These are phyloP conservation scores for Candida berthetii DNA, from an alignment of 805 yeast species.

Conservation along the genomic window DNA sequence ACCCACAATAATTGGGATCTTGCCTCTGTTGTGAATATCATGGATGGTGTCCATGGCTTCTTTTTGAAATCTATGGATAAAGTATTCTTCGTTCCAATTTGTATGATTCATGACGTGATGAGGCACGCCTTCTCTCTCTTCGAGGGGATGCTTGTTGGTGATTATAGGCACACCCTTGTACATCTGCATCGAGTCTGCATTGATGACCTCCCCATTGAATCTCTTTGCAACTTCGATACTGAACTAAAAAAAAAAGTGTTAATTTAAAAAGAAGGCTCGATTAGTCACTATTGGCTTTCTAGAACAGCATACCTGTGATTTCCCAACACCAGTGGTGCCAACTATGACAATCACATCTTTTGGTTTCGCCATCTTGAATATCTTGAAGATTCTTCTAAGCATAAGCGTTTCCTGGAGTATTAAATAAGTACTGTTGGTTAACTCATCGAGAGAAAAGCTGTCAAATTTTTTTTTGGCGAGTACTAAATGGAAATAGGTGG, in stretches of 20 bases:
- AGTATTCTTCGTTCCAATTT: constrained; percentile 74
- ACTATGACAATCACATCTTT: constrained; percentile 54
- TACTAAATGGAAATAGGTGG: background rate
- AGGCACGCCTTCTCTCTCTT: constrained; percentile 64
- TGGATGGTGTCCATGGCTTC: constrained; percentile 63
- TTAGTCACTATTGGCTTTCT: no score
- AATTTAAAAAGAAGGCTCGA: background rate
- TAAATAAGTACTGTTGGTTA: no score
- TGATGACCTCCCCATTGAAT: constrained; percentile 82
- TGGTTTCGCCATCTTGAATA: constrained; percentile 1
- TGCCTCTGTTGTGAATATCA: constrained; percentile 60
- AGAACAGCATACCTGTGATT: constrained; percentile 56
- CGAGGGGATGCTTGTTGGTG: constrained; percentile 87
- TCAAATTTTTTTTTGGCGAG: background rate
- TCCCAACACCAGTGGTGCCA: constrained; percentile 94
- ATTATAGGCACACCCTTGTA: constrained; percentile 67
- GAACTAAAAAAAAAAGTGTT: constrained; percentile 31
- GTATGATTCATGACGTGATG: constrained; percentile 90
- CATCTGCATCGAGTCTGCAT: constrained; percentile 97
- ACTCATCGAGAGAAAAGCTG: background rate
- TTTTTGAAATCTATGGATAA: constrained; percentile 66
- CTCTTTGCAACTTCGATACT: constrained; percentile 73
- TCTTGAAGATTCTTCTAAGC: background rate
- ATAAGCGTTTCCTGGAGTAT: background rate
- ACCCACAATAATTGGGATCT: constrained; percentile 85